Percentiles rank a stretch among this genome's conserved stretches.
These are phyloP conservation scores for Scalesia atractyloides DNA, from an alignment of 129 eudicot species.

Conservation along the genomic window DNA sequence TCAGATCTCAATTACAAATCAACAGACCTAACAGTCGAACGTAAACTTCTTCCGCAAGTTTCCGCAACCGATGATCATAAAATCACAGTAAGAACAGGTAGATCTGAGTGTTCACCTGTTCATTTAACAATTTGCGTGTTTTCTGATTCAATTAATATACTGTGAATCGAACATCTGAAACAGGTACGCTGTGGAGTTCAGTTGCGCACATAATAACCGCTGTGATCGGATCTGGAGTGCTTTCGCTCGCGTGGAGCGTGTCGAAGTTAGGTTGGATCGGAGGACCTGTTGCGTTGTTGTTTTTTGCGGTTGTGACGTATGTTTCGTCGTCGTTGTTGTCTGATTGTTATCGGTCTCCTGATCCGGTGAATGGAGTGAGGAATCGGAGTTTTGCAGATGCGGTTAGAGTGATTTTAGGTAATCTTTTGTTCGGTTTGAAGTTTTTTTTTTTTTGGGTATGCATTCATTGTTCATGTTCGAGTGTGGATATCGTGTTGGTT, in stretches of 20 bases:
- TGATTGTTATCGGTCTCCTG: constrained; percentile 78
- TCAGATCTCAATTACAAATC: constrained; percentile 10
- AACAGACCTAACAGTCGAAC: constrained; percentile 31
- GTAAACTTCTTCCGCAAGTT: constrained; percentile 23
- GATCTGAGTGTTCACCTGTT: neutral
- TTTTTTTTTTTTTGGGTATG: neutral
- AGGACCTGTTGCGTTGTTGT: constrained; percentile 63
- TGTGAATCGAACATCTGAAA: neutral
- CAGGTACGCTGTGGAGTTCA: constrained; percentile 71
- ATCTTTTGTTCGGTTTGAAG: neutral
- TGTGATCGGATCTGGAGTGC: constrained; percentile 80
- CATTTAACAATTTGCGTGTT: neutral
- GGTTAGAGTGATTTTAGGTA: constrained; percentile 69
- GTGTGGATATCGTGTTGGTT: neutral
- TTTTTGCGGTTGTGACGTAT: constrained; percentile 59
- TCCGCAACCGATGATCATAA: constrained; percentile 38
- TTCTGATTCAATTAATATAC: neutral
- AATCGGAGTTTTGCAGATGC: constrained; percentile 64
- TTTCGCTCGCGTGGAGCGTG: constrained; percentile 74
- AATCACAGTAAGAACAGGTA: constrained; percentile 51
- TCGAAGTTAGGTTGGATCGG: constrained; percentile 83
- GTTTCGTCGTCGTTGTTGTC: constrained; percentile 64
- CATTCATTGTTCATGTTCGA: neutral
- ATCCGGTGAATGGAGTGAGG: constrained; percentile 60
- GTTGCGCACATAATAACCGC: constrained; percentile 81